phyloP scores from a whole-genome alignment of 2,329 filamentous ascomycete genomes.

The Talaromyces sp. region DNA sequence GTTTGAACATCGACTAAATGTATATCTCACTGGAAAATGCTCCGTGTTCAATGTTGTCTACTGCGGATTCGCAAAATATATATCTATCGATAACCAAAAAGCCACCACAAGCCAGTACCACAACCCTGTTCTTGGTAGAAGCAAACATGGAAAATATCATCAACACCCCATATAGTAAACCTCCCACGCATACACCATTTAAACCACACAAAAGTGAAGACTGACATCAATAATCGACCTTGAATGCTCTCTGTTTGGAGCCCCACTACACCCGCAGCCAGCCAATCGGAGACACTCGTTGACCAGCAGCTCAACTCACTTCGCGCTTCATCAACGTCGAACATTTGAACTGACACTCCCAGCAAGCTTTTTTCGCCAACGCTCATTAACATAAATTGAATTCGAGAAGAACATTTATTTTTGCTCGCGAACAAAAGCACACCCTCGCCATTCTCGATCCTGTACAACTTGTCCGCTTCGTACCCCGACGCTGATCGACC shows the following conservation, averaged over 20 bases:
- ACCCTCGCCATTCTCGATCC: too few species aligned
- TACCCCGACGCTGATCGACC: background rate
- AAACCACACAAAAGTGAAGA: background rate
- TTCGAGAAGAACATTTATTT: background rate
- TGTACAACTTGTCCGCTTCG: background rate
- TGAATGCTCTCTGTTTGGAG: background rate
- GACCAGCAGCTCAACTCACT: background rate
- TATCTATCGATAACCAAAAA: too few species aligned
- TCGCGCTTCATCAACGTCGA: background rate
- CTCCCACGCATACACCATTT: too few species aligned
- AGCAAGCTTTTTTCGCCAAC: background rate
- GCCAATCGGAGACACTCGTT: background rate
- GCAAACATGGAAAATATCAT: too few species aligned
- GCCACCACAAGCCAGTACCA: too few species aligned
- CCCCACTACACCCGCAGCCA: background rate
- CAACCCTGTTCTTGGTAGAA: background rate
- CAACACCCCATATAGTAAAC: too few species aligned
- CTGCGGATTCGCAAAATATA: too few species aligned
- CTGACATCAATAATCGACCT: background rate
- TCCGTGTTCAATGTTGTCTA: background rate
- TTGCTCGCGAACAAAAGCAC: background rate
- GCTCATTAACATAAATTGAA: background rate
- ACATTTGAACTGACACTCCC: background rate
- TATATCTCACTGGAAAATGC: background rate
- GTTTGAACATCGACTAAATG: background rate